A percentile compares a stretch with the other conserved stretches of the same genome.
phyloP scores from a whole-genome alignment of 208 protist species.

The Acanthamoeba castellanii region DNA sequence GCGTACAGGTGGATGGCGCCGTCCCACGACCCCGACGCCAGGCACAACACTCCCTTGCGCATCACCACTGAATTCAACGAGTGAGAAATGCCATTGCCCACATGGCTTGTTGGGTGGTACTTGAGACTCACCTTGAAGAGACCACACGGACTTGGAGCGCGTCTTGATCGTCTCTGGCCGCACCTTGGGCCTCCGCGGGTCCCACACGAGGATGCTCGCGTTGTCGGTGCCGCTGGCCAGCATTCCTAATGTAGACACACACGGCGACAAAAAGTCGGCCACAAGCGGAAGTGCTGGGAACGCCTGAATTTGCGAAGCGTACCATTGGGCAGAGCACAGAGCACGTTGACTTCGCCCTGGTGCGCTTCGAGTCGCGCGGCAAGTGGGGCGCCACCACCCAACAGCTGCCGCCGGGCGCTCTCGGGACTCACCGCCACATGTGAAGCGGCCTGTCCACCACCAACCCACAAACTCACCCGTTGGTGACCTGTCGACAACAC shows the following conservation, averaged over 20 bases:
- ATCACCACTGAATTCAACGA: not conserved
- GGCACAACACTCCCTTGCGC: not conserved
- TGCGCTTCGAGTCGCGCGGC: not conserved
- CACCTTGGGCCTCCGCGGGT: not conserved
- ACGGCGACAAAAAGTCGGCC: not conserved
- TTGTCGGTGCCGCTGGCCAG: not conserved
- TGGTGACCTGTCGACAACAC: too few relatives aligned
- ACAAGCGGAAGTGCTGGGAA: too few relatives aligned
- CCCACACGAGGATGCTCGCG: not conserved
- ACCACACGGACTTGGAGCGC: conserved; percentile 8
- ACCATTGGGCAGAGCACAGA: not conserved
- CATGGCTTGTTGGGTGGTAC: too few relatives aligned
- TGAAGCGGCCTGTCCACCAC: too few relatives aligned
- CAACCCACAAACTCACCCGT: too few relatives aligned
- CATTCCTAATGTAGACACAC: not conserved
- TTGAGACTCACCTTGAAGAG: not conserved
- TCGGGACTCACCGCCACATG: too few relatives aligned
- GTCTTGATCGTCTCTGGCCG: not conserved
- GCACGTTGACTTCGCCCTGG: not conserved
- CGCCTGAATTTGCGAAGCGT: not conserved
- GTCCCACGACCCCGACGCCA: conserved; percentile 4
- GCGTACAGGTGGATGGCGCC: not conserved
- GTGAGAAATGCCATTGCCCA: too few relatives aligned
- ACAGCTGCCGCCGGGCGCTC: not conserved
- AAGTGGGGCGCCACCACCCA: not conserved